Evolutionary conservation across 805 yeast genomes (phyloP).

Genomic region (Candida pini): DNA sequence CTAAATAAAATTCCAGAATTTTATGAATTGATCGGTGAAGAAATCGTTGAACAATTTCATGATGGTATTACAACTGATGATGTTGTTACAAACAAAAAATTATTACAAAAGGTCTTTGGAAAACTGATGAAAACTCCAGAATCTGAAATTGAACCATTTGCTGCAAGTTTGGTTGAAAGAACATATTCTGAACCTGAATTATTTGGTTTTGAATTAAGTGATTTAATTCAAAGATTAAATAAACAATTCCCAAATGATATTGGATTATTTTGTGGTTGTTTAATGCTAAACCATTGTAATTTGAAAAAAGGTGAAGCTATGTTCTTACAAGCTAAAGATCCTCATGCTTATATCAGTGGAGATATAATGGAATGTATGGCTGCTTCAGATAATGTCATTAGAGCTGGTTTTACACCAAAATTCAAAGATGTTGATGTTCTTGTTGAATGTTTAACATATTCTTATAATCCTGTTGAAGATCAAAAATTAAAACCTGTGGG

Average conservation of each 20-base stretch:
- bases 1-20: constrained; percentile 76
- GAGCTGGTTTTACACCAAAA: constrained; percentile 99
- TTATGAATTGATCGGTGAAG: constrained; percentile 59
- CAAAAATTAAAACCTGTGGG: constrained; percentile 76
- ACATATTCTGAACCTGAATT: constrained; percentile 54
- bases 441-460: constrained; percentile 86
- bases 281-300: constrained; percentile 81
- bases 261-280: constrained; percentile 94
- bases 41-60: constrained; percentile 48
- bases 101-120: constrained; percentile 71
- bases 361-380: constrained; percentile 99
- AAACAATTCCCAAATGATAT: constrained; percentile 89
- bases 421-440: constrained; percentile 91
- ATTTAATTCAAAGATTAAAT: constrained; percentile 69
- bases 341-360: constrained; percentile 96
- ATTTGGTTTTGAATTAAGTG: constrained; percentile 59
- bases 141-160: constrained; percentile 45
- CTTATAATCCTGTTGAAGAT: constrained; percentile 82
- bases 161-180: constrained; percentile 61
- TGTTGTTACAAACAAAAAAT: constrained; percentile 52
- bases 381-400: constrained; percentile 94
- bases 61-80: constrained; percentile 43
- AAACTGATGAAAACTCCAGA: constrained; percentile 82
- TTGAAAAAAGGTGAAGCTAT: constrained; percentile 90
- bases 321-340: constrained; percentile 94